Percentiles rank a stretch among this genome's conserved stretches.
Conservation (phyloP, 805 yeast genomes). For the Cyberlindnera mrakii region DNA sequence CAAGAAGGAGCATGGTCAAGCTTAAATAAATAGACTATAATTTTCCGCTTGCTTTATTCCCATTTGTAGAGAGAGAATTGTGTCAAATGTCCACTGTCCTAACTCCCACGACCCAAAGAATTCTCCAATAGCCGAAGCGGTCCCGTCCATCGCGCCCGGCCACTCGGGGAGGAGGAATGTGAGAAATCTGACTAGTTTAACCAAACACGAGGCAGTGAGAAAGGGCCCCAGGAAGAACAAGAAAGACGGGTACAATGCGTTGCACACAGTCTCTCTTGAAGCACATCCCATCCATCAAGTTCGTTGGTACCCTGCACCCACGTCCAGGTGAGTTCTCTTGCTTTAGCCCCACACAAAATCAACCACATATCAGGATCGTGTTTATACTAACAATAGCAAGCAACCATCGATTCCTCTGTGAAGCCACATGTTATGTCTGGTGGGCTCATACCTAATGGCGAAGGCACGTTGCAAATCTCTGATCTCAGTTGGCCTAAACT, state of each 20-base stretch:
- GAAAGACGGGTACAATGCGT: constrained; percentile 23
- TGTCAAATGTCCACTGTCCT: not conserved
- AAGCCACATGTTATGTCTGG: constrained; percentile 37
- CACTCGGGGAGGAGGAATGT: too few species aligned
- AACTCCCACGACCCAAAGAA: not conserved
- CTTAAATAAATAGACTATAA: too few species aligned
- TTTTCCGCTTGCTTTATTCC: not conserved
- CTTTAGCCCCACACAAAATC: constrained; percentile 25
- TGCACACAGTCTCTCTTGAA: constrained; percentile 21
- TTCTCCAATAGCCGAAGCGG: not conserved
- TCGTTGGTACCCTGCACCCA: constrained; percentile 76
- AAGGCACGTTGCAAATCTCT: constrained; percentile 20
- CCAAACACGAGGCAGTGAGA: constrained; percentile 7
- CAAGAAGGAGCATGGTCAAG: constrained; percentile 5
- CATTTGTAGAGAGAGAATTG: not conserved
- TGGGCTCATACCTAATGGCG: constrained; percentile 35
- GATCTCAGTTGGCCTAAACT: constrained; percentile 20
- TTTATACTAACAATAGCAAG: constrained; percentile 33
- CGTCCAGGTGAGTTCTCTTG: constrained; percentile 36
- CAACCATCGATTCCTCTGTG: constrained; percentile 32
- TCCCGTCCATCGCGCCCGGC: not conserved
- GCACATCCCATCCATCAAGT: constrained; percentile 66
- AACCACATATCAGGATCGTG: constrained; percentile 23
- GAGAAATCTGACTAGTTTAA: constrained; percentile 18
- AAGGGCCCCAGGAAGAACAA: too few species aligned